These are phyloP conservation scores for Aspergillus floridensis DNA, from an alignment of 2,329 filamentous ascomycete genomes.

Conservation along the genomic window DNA sequence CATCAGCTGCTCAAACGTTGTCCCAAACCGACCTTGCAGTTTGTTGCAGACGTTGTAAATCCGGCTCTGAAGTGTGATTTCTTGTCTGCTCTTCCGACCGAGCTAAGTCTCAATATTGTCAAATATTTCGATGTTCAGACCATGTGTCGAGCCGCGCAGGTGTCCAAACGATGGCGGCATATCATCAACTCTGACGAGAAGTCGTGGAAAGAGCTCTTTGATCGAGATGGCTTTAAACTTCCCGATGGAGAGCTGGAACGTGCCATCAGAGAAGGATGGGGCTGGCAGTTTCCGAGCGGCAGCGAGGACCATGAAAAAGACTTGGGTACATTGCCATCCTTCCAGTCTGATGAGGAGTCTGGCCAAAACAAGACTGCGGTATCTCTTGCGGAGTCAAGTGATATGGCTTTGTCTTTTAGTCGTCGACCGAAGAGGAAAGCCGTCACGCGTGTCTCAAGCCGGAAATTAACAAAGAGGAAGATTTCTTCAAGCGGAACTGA, in stretches of 20 bases:
- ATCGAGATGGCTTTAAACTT: constrained; percentile 75
- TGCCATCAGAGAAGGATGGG: constrained; percentile 90
- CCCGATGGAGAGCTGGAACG: constrained; percentile 78
- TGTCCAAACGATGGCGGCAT: constrained; percentile 90
- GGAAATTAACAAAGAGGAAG: constrained; percentile 59
- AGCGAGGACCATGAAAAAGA: constrained; percentile 76
- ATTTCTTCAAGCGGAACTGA: constrained; percentile 46
- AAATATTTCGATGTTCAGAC: constrained; percentile 82
- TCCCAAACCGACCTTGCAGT: constrained; percentile 80
- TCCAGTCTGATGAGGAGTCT: constrained; percentile 42
- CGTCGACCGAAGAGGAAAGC: constrained; percentile 50
- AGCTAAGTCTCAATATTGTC: constrained; percentile 83
- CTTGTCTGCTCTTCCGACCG: constrained; percentile 74
- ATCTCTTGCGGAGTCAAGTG: constrained; percentile 24
- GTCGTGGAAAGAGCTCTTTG: constrained; percentile 91
- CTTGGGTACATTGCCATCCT: constrained; percentile 56
- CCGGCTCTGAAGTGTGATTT: constrained; percentile 95
- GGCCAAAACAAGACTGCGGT: constrained; percentile 18
- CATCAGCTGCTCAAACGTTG: constrained; percentile 90
- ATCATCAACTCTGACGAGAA: constrained; percentile 91
- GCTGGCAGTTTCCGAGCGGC: constrained; percentile 86
- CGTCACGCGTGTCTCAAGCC: constrained; percentile 42
- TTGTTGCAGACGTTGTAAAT: constrained; percentile 87
- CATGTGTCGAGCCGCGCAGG: constrained; percentile 84
- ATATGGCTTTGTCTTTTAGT: constrained; percentile 24